These are phyloP conservation scores for Domatiomyces globalis DNA, from an alignment of 2,329 filamentous ascomycete species.

Conservation along the genomic window DNA sequence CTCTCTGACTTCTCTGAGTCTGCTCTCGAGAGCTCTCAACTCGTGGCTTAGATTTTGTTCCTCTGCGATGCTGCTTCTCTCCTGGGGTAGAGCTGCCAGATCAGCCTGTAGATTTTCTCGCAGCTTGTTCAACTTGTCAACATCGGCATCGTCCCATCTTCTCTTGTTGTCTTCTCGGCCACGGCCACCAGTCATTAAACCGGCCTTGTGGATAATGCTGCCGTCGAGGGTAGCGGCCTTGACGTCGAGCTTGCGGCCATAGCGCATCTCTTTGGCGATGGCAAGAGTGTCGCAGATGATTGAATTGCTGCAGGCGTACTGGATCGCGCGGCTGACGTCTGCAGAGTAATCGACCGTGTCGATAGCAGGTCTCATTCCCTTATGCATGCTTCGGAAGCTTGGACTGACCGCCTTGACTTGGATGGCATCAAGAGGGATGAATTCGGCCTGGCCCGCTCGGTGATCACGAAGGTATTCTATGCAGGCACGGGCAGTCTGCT, in stretches of 20 bases:
- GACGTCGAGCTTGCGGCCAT: constrained; percentile 67
- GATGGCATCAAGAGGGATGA: constrained; percentile 93
- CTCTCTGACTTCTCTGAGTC: constrained; percentile 54
- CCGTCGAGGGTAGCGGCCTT: constrained; percentile 92
- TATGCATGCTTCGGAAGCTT: constrained; percentile 75
- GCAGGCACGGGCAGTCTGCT: constrained; percentile 86
- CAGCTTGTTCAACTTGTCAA: constrained; percentile 67
- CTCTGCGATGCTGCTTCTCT: constrained; percentile 57
- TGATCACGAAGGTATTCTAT: constrained; percentile 90
- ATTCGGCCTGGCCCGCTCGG: constrained; percentile 72
- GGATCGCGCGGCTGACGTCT: constrained; percentile 78
- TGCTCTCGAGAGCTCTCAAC: constrained; percentile 63
- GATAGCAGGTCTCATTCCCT: constrained; percentile 73
- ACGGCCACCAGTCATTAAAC: constrained; percentile 90
- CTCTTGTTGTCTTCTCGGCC: constrained; percentile 63
- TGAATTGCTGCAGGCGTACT: constrained; percentile 85
- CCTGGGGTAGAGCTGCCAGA: constrained; percentile 64
- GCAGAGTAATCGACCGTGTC: constrained; percentile 92
- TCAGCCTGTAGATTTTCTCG: constrained; percentile 64
- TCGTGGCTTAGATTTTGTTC: constrained; percentile 74
- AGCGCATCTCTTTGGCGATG: constrained; percentile 80
- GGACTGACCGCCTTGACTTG: constrained; percentile 85
- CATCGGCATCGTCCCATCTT: constrained; percentile 77
- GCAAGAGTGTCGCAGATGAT: constrained; percentile 83
- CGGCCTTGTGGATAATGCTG: constrained; percentile 92